A percentile compares a stretch with the other conserved stretches of the same genome.
Evolutionary conservation across 2,329 filamentous ascomycete species (phyloP).

Genomic region (Xylariaceae sp.): DNA sequence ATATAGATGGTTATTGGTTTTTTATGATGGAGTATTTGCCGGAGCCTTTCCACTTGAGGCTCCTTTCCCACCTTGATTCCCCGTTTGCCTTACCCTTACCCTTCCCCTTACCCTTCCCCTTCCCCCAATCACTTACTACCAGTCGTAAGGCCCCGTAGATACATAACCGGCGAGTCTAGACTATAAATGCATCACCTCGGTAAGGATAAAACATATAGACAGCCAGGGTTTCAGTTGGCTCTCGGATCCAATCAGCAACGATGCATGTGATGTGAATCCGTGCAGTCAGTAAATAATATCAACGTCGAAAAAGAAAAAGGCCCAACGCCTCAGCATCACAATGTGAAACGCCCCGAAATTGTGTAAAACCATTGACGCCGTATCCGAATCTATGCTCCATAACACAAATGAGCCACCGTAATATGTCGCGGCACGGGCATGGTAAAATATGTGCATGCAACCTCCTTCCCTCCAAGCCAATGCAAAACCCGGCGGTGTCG

Average conservation of each 20-base stretch:
- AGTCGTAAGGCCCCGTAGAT: slow-evolving; percentile 5
- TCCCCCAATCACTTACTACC: not conserved
- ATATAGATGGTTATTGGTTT: too few relatives aligned
- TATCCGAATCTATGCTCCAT: slow-evolving; percentile 25
- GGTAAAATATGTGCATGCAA: slow-evolving; percentile 16
- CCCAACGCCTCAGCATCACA: slow-evolving; percentile 8
- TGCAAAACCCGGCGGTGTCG: slow-evolving; percentile 14
- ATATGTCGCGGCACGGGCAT: slow-evolving; percentile 20
- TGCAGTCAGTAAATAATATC: slow-evolving; percentile 14
- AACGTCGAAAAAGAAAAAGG: slow-evolving; percentile 6
- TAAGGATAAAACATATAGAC: slow-evolving; percentile 2
- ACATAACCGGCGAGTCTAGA: slow-evolving; percentile 6
- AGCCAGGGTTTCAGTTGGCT: not conserved
- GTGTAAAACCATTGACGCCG: slow-evolving; percentile 18
- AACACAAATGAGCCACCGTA: slow-evolving; percentile 21
- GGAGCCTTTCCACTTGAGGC: too few relatives aligned
- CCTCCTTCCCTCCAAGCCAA: slow-evolving; percentile 16
- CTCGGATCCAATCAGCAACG: slow-evolving; percentile 9
- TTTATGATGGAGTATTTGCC: too few relatives aligned
- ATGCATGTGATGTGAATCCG: slow-evolving; percentile 1
- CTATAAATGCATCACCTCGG: not conserved
- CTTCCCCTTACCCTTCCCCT: not conserved
- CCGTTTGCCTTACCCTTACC: not conserved
- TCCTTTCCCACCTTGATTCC: not conserved
- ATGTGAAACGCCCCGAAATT: too few relatives aligned